phyloP scores from a whole-genome alignment of 257 asterid species.

The Ajuga chamaepitys region DNA sequence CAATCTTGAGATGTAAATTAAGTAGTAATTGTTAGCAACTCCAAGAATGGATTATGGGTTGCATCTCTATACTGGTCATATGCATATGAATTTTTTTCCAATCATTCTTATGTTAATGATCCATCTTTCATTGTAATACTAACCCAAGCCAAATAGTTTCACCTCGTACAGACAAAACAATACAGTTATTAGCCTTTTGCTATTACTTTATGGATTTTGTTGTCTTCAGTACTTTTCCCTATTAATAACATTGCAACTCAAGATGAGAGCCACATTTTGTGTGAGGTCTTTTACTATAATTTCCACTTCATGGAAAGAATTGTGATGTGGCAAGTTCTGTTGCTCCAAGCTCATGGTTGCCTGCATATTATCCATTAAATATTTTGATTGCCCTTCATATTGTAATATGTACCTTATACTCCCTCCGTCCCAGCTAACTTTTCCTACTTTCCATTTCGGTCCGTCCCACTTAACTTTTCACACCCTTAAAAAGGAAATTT shows the following conservation, averaged over 20 bases:
- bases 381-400: background rate
- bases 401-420: too few relatives aligned
- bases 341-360: background rate
- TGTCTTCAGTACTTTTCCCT: background rate
- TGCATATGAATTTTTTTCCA: background rate
- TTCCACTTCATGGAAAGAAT: background rate
- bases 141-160: background rate
- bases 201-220: background rate
- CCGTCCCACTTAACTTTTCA: too few relatives aligned
- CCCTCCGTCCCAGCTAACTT: too few relatives aligned
- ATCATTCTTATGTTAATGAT: too few relatives aligned
- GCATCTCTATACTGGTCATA: background rate
- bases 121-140: background rate
- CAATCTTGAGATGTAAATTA: background rate
- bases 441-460: too few relatives aligned
- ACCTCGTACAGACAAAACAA: background rate
- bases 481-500: too few relatives aligned
- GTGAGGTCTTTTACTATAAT: background rate
- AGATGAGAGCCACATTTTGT: background rate
- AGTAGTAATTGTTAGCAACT: background rate
- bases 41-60: background rate
- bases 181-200: background rate
- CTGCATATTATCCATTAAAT: background rate
- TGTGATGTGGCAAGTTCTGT: background rate
- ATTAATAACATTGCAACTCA: background rate